A percentile compares a stretch with the other conserved stretches of the same genome.
Conservation (phyloP, 345 rosid genomes). For the Eucalyptus fibrosa region DNA sequence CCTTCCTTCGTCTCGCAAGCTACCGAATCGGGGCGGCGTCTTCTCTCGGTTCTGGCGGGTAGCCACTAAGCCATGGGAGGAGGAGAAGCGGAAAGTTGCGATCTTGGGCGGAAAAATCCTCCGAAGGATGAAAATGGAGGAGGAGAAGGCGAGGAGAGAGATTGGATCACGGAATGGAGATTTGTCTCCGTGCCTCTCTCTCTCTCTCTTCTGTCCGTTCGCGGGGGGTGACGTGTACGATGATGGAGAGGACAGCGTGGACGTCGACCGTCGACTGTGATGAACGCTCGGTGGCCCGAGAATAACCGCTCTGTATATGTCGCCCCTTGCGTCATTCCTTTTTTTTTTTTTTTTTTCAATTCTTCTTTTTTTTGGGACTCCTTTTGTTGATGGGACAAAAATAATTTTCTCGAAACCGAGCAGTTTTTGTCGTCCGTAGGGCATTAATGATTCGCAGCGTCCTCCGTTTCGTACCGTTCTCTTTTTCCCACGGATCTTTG, state of each 20-base stretch:
- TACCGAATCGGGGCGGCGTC: background rate
- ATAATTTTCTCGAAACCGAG: background rate
- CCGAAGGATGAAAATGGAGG: background rate
- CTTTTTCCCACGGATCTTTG: background rate
- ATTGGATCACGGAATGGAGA: background rate
- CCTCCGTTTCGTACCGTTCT: background rate
- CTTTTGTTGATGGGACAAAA: background rate
- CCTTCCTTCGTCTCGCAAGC: background rate
- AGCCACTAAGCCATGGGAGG: background rate
- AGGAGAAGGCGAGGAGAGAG: accelerated
- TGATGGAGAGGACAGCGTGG: background rate
- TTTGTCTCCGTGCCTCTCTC: background rate
- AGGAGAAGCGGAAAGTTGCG: background rate
- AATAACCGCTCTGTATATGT: background rate
- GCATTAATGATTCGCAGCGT: accelerated
- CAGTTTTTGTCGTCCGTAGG: background rate
- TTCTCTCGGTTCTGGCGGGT: background rate
- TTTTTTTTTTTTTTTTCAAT: no score
- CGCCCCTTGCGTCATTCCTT: no score
- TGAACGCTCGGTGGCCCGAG: background rate
- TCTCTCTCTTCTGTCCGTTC: background rate
- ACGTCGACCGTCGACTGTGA: background rate
- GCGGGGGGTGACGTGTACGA: background rate
- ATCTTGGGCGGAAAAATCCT: background rate
- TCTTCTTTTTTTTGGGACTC: background rate